Base-by-base conservation (phyloP, 176 grass and related monocot genomes). In the Oryza punctata region DNA sequence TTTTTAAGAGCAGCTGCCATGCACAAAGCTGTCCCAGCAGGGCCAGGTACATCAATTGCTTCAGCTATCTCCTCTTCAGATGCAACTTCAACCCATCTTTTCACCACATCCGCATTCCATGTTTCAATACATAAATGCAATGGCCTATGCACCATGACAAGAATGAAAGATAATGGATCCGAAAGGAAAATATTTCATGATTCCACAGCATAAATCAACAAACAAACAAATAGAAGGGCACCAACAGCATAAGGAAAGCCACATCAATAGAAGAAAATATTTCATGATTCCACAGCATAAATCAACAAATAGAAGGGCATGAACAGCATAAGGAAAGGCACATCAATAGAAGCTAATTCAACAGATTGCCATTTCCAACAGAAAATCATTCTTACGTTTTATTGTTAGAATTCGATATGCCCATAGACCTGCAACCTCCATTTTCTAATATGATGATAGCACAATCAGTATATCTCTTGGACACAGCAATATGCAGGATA, bases 1-100 rank as follows among this genome's bases (percentile, higher is more conserved):
- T 94, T 99, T 91, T 96, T 99, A 87, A 96, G 96, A 84, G 93
- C 77, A 78, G 96, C 93, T 80, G 93, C 96, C 93, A 99, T 96
- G 75, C 96, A 99, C 63, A 99, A 91, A 85, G 93, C 96, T 43
- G 96, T 94, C n/a, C 96, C 96, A 64, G 69, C 75, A 67, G 87
- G 80, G 63, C 93, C 80, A 74, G 96, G 85, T 85, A 99, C 57
- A 87, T 99, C 80, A 74, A 99, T 92, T 59, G 89, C 89, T 81
- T 91, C 85, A 41, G 81, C 49, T 79, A 95, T 91, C 83, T 92
- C 93, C 63, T 96, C 96, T 77, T 61, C 44, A 41, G 91, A 94
- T 79, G 89, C 96, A 80, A 99, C 47, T 65, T 99, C 93, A 29
- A 85, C 85, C 96, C 96, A 99, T 90, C 89, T 92, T 87, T 84